Evolutionary conservation across 176 grass and related monocot species (phyloP), one percentile per base, ranked within the genome.

Genomic region (Oryza coarctata): DNA sequence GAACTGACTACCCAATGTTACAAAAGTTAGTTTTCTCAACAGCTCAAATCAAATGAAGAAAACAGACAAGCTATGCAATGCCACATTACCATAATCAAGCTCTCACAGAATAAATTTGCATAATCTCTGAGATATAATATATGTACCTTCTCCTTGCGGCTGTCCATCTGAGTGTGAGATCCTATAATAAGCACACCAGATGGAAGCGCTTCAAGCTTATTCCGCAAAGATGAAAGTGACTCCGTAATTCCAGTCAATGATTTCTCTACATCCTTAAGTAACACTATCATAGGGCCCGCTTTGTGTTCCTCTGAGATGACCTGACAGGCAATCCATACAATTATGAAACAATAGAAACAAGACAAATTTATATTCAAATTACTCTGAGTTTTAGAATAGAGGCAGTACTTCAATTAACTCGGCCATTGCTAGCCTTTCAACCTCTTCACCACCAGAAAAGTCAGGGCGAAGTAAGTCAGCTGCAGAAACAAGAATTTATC

Each of bases 81-180:
- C 7, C 41, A 85, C 39, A 76, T 34, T 71, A 57, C 31, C 33
- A 65, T 81, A 28, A 81, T 34, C 64, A 38, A 41, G 70, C 22
- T 23, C 34, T 13, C 32, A 41, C 23, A 41, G 17, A 39, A 57
- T 28, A 76, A 69, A 77, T 44, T 45, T 55, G 75, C 57, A 17
- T 40, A 52, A 38, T 77, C 47, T 81, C 17, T 55, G 39, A 79
- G 32, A 47, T 78, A 78, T 77, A 86, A 55, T 50, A 32, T 12
- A 88, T 71, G 38, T 95, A 95, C 97, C 97, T 99, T 99, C 78
- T 99, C 97, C 92, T 99, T 99, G 73, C 97, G 97, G 76, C 84
- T 99, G 65, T 99, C 97, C 76, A 93, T 75, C 81, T 95, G 97
- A 31, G 93, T 90, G 86, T 95, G 97, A 26, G 89, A 94, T 49